Evolutionary conservation across 805 yeast genomes (phyloP).

Genomic region (Metschnikowia hibisci): DNA sequence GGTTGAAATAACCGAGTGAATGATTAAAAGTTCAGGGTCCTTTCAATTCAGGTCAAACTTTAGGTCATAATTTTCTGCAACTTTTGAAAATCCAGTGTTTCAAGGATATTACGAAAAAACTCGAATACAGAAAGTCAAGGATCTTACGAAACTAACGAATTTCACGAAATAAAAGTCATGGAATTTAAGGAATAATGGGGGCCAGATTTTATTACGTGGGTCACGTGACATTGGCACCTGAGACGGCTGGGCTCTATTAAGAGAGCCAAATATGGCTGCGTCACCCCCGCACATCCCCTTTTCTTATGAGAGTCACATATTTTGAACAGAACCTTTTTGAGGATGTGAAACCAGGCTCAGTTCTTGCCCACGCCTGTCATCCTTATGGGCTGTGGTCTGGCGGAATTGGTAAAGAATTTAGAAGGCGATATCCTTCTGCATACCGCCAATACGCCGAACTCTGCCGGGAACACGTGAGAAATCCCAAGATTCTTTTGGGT

Average conservation of each 20-base stretch:
- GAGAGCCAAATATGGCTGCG: not conserved
- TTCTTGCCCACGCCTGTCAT: slow-evolving; percentile 78
- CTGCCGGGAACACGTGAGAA: slow-evolving; percentile 28
- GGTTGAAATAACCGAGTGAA: slow-evolving; percentile 3
- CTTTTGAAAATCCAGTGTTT: too few species aligned
- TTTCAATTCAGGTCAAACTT: too few species aligned
- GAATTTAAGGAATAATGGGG: too few species aligned
- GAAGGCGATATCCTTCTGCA: slow-evolving; percentile 51
- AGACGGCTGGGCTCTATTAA: too few species aligned
- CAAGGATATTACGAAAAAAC: too few species aligned
- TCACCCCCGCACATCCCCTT: not conserved
- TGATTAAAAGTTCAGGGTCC: too few species aligned
- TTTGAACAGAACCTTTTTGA: slow-evolving; percentile 56
- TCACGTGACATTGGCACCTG: too few species aligned
- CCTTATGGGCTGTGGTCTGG: slow-evolving; percentile 82
- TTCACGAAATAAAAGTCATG: too few species aligned
- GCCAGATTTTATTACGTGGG: too few species aligned
- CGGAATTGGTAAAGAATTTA: slow-evolving; percentile 67
- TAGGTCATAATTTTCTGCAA: too few species aligned
- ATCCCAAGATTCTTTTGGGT: slow-evolving; percentile 44
- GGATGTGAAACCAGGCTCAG: slow-evolving; percentile 26
- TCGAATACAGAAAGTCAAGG: too few species aligned
- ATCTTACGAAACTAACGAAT: too few species aligned
- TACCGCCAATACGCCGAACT: slow-evolving; percentile 44
- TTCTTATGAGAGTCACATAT: slow-evolving; percentile 37